Evolutionary conservation across 169 alveolate species (phyloP).

Genomic region (Eimeria acervulina): DNA sequence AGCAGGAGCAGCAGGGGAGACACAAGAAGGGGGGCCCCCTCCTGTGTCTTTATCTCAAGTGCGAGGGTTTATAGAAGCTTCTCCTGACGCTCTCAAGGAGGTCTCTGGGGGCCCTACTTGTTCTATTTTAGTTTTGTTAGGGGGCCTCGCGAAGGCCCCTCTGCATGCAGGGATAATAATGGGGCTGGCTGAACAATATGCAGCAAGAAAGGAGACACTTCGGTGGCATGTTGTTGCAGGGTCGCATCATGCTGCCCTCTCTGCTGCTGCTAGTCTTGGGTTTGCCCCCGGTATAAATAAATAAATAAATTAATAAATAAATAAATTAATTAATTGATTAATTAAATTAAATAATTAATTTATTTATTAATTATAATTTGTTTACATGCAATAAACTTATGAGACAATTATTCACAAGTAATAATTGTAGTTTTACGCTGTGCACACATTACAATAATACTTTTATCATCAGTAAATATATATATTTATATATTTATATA

Average conservation of each 20-base stretch:
- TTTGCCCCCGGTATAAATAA: background rate
- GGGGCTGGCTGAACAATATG: conserved; percentile 67
- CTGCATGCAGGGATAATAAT: conserved; percentile 64
- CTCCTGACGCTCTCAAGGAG: background rate
- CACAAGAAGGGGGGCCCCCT: background rate
- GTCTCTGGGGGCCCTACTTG: background rate
- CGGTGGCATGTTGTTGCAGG: conserved; percentile 69
- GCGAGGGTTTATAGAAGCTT: background rate
- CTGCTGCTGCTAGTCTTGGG: background rate
- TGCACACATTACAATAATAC: too few relatives aligned
- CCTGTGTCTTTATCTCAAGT: background rate
- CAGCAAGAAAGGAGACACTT: background rate
- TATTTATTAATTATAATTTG: too few relatives aligned
- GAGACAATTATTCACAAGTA: too few relatives aligned
- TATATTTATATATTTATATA: background rate
- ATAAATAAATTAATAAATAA: too few relatives aligned
- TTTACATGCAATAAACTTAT: too few relatives aligned
- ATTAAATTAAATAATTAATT: too few relatives aligned
- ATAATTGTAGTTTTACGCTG: too few relatives aligned
- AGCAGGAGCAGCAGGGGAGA: background rate
- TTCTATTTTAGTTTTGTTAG: conserved; percentile 65
- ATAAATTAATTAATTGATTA: too few relatives aligned
- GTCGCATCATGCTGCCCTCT: background rate
- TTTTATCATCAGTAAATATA: background rate
- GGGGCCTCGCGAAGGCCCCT: conserved; percentile 31